Evolutionary conservation across 23 red algal genomes (phyloP), one percentile per base, ranked within the genome.

Genomic region (Chondrus crispus): DNA sequence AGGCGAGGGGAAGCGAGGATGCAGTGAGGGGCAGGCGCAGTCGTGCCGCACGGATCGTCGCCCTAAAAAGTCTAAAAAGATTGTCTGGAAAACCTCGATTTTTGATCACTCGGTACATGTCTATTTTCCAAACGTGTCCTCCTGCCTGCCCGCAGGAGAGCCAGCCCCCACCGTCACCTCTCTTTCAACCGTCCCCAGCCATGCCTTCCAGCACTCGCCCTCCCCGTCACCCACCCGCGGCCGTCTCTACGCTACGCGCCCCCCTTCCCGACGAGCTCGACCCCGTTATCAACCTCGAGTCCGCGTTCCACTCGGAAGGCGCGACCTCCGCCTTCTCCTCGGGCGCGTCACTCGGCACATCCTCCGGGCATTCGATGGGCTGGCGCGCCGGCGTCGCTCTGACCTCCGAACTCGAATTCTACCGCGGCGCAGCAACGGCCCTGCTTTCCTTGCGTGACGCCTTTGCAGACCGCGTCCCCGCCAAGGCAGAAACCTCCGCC

Each of bases 351-450:
- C 38, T 37, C 37, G 52, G 69, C 13, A 30, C n/a, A 41, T n/a
- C 14, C 3, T 53, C 69, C 3, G 87, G 70, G 20, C 87, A 69
- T 9, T 1, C 29, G 39, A 48, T 90, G 2, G 87, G 87, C 2
- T 90, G 69, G 69, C 18, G 26, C 30, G 35, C 44, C 69, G 48
- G 49, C 49, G 40, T 24, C 7, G 22, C 87, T 13, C 72, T 90
- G 18, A 43, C 68, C 36, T 18, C 72, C 14, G 69, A 90, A 75
- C 24, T 90, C 18, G 74, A 81, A 29, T 90, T 90, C 60, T 90
- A 90, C 87, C 87, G 73, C 74, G 87, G 87, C 46, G 71, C 71
- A 2, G 72, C 71, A 7, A 42, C 47, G 9, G 72, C 87, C 26
- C 6, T 90, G 3, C 40, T 90, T 3, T 3, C 58, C 37, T 73